A percentile compares a stretch with the other conserved stretches of the same genome.
These are phyloP conservation scores for Leccinum rimulosum DNA, from an alignment of 768 basidiomycete species.

Conservation along the genomic window DNA sequence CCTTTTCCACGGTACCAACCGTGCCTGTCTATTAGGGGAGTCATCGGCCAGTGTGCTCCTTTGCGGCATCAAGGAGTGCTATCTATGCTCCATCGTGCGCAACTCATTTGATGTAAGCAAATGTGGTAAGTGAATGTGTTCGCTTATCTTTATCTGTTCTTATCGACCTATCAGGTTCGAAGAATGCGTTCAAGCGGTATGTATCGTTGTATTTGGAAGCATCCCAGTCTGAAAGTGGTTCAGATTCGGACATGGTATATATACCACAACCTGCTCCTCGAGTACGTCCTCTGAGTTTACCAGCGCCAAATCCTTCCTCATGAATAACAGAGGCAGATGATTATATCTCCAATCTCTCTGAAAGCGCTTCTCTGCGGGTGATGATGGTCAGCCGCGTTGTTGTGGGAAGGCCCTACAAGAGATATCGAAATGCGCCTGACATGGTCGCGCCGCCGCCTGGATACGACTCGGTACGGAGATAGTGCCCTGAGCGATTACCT, in stretches of 20 bases:
- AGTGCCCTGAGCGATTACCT: conserved; percentile 5
- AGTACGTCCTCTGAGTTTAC: conserved; percentile 38
- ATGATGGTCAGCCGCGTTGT: conserved; percentile 60
- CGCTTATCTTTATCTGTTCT: conserved; percentile 4
- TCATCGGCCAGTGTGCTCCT: conserved; percentile 42
- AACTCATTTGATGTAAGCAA: conserved; percentile 58
- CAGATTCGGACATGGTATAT: conserved; percentile 71
- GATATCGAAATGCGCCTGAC: conserved; percentile 46
- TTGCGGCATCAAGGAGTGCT: conserved; percentile 50
- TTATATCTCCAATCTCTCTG: conserved; percentile 46
- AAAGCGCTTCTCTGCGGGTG: conserved; percentile 44
- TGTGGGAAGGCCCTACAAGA: conserved; percentile 56
- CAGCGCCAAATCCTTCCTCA: conserved; percentile 1
- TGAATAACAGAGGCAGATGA: conserved; percentile 59
- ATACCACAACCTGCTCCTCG: conserved; percentile 63
- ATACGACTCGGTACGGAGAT: conserved; percentile 52
- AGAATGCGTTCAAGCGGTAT: conserved; percentile 54
- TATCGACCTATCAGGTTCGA: conserved; percentile 39
- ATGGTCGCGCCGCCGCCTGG: conserved; percentile 53
- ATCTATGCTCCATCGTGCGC: conserved; percentile 54
- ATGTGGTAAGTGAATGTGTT: conserved; percentile 45
- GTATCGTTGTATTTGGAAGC: background rate
- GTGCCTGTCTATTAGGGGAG: conserved; percentile 58
- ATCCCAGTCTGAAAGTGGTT: background rate
- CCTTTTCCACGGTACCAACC: conserved; percentile 67